phyloP scores from a whole-genome alignment of 2,329 filamentous ascomycete species.

The Exophiala aquamarina region DNA sequence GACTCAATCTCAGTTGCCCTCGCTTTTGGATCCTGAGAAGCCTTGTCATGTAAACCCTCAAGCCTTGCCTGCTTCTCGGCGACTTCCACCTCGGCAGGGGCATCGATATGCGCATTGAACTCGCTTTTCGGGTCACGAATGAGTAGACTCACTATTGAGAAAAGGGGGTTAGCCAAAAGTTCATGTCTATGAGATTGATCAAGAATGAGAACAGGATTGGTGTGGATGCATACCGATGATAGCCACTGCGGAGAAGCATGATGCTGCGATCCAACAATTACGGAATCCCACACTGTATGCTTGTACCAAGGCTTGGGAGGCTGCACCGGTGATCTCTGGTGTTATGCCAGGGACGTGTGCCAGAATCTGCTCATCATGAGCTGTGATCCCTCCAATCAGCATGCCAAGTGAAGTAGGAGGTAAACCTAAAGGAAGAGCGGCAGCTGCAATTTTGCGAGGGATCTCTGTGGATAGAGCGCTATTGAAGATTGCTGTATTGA shows the following conservation, averaged over 20 bases:
- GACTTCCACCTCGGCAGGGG: conserved; percentile 5
- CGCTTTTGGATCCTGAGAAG: too few relatives aligned
- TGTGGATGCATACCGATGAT: conserved; percentile 10
- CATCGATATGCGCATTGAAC: conserved; percentile 16
- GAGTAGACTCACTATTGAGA: conserved; percentile 3
- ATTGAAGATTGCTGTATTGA: conserved; percentile 18
- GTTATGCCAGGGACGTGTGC: conserved; percentile 9
- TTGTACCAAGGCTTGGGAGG: conserved; percentile 2
- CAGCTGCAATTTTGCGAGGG: conserved; percentile 11
- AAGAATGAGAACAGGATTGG: not conserved
- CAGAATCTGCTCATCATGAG: conserved; percentile 3
- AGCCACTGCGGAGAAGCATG: conserved; percentile 6
- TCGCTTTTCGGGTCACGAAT: conserved; percentile 8
- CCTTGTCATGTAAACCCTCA: not conserved
- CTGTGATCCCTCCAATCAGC: conserved; percentile 9
- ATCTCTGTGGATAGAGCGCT: conserved; percentile 5
- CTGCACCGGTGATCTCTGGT: conserved; percentile 14
- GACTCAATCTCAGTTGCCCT: too few relatives aligned
- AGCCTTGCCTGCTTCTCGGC: not conserved
- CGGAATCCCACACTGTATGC: conserved; percentile 7
- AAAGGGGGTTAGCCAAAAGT: not conserved
- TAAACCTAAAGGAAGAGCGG: conserved; percentile 14
- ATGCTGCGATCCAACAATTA: conserved; percentile 8
- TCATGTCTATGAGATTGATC: too few relatives aligned
- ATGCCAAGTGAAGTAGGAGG: conserved; percentile 3